Percentiles rank a stretch among this genome's conserved stretches.
Evolutionary conservation across 2,329 filamentous ascomycete genomes (phyloP).

Genomic region (Colletotrichum graminicola): DNA sequence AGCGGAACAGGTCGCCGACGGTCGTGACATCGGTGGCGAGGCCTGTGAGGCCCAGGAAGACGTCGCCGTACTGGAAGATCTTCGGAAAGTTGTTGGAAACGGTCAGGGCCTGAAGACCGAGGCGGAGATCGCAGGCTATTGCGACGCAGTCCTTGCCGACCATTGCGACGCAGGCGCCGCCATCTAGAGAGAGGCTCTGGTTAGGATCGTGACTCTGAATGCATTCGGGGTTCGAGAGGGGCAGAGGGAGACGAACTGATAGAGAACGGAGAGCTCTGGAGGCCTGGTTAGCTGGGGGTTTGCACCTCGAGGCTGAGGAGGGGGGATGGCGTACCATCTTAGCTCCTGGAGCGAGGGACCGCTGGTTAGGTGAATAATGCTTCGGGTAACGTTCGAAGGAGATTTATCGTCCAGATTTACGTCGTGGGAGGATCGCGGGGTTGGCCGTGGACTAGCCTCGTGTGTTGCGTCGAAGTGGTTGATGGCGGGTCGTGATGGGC

Average conservation of each 20-base stretch:
- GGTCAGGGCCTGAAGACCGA: conserved; percentile 95
- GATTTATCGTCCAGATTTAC: neutral
- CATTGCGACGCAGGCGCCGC: conserved; percentile 98
- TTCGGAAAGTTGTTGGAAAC: conserved; percentile 99
- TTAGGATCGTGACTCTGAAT: conserved; percentile 42
- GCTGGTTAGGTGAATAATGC: conserved; percentile 12
- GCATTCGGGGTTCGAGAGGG: conserved; percentile 21
- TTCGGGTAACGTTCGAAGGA: conserved; percentile 6
- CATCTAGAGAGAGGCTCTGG: conserved; percentile 62
- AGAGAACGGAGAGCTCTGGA: conserved; percentile 89
- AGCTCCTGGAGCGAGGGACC: conserved; percentile 43
- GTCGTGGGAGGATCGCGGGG: conserved; percentile 25
- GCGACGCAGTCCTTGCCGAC: conserved; percentile 99
- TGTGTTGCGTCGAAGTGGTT: conserved; percentile 35
- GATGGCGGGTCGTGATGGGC: conserved; percentile 35
- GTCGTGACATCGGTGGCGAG: conserved; percentile 96
- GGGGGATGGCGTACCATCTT: conserved; percentile 42
- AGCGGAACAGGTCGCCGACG: conserved; percentile 96
- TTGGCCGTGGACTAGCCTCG: conserved; percentile 25
- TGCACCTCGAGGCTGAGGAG: conserved; percentile 41
- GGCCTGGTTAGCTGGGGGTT: conserved; percentile 50
- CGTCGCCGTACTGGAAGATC: conserved; percentile 97
- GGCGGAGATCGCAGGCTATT: conserved; percentile 98
- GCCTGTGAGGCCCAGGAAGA: conserved; percentile 95
- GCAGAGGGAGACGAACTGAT: conserved; percentile 77